Evolutionary conservation across 768 basidiomycete species (phyloP), one percentile per base, ranked within the genome.

Genomic region (Tulasnella sp.): DNA sequence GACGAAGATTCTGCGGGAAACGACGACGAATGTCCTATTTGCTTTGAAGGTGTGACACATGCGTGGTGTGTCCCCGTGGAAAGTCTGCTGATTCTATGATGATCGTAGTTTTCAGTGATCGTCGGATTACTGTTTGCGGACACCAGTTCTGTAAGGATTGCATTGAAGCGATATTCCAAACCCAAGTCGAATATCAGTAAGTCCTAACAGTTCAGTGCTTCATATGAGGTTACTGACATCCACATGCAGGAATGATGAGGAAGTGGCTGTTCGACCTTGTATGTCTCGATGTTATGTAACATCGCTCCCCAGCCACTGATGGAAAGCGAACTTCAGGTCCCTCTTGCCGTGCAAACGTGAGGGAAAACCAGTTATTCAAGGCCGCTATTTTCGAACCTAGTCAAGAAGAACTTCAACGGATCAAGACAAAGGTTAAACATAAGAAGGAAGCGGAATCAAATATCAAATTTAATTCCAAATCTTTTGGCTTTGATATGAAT

Each of bases 121-220:
- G 59, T 40, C 24, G 51, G 13, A 46, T 64, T 16, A 62, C 63
- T 2, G 37, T 55, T 4, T 65, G 64, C 47, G 39, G 47, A 19
- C 64, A 65, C 50, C 57, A 57, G 0, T 65, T 62, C 54, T 65
- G 64, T 47, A 48, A 43, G 15, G 49, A 51, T 31, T 51, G 49
- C 19, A 42, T 51, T 22, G 49, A 51, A 32, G 49, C 40, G 5
- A 19, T 44, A n/a, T 51, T 51, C 28, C 29, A 41, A 13, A 28
- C 15, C 8, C 49, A 51, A 51, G 34, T 51, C 25, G 37, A 51
- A 20, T 51, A 51, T 31, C 37, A 40, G 27, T 51, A 5, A 51
- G 39, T 51, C 15, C n/a, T 5, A 19, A 19, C 28, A 41, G 16
- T 45, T 7, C 27, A 40, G 6, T 8, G 6, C 39, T 10, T 24